Conservation (phyloP, 1,284 basidiomycete genomes). For the Fistulina hepatica region DNA sequence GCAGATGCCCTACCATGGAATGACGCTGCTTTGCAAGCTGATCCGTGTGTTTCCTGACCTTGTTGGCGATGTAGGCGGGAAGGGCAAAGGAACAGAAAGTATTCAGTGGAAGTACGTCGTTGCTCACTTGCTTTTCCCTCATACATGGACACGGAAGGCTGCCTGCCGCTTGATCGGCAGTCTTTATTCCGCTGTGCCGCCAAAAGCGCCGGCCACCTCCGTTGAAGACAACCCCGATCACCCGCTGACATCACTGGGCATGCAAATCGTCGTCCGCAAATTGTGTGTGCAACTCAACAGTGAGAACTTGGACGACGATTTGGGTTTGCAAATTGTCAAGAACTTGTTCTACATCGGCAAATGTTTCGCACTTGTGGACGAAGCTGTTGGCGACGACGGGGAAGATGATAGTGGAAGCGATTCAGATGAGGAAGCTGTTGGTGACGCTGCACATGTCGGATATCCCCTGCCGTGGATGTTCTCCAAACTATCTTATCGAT, state of each 20-base stretch:
- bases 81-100: too few relatives aligned
- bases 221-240: slow-evolving; percentile 27
- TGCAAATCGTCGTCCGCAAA: slow-evolving; percentile 70
- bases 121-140: slow-evolving; percentile 75
- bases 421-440: slow-evolving; percentile 24
- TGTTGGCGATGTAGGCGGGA: slow-evolving; percentile 26
- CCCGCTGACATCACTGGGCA: slow-evolving; percentile 40
- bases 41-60: slow-evolving; percentile 47
- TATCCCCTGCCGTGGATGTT: slow-evolving; percentile 90
- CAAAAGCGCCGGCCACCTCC: slow-evolving; percentile 25
- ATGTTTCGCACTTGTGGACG: slow-evolving; percentile 48
- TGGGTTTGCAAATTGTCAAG: slow-evolving; percentile 86
- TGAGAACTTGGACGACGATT: slow-evolving; percentile 62
- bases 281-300: slow-evolving; percentile 77
- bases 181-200: slow-evolving; percentile 49
- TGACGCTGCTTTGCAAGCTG: slow-evolving; percentile 59
- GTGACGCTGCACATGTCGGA: slow-evolving; percentile 32
- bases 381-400: slow-evolving; percentile 24
- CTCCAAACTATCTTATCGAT: slow-evolving; percentile 86
- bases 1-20: slow-evolving; percentile 77
- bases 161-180: slow-evolving; percentile 70
- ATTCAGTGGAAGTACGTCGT: slow-evolving; percentile 60
- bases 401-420: slow-evolving; percentile 26
- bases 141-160: slow-evolving; percentile 88
- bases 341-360: slow-evolving; percentile 89